Evolutionary conservation across 371 early-diverging fungal genomes (phyloP), one percentile per base, ranked within the genome.

Genomic region (Rhizomucor miehei): DNA sequence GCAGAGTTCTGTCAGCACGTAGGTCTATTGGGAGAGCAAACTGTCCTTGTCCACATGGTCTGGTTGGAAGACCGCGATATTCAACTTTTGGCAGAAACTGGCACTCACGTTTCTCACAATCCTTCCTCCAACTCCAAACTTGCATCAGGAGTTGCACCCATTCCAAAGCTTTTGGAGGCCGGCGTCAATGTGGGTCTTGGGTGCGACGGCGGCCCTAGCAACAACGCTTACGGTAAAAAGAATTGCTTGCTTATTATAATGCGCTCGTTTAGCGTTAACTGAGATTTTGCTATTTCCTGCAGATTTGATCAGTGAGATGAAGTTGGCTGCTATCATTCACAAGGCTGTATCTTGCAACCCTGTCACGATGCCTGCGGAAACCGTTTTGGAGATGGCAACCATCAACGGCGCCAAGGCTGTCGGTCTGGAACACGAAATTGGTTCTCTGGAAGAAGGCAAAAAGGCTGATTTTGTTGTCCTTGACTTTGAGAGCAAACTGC

Each of bases 351-450:
- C 63, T 13, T 58, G 57, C 23, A 39, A 63, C 41, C 63, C 63
- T 2, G 44, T 54, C 9, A 58, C 57, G 8, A 58, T 63, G 59
- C 56, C 63, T 6, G 63, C 63, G 11, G 63, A 63, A 25, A 54
- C 58, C 21, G 57, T 63, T 3, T 40, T 63, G 43, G 63, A 63
- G 35, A 63, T 63, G 63, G 63, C 63, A 3, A 63, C 63, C 25
- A 58, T 63, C 54, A 63, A 63, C 49, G 63, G 63, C 36, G 63
- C 63, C 41, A 57, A 58, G 38, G 63, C 63, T 47, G 45, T 63
- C 44, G 63, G 63, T 12, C 34, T 63, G 24, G 63, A 63, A 39
- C 54, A 63, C 11, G 59, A 63, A 19, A 63, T 63, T 40, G 63
- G 63, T 10, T 63, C 63, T 3, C 40, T 63, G 34, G 63, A 63